phyloP scores from a whole-genome alignment of 805 yeast genomes.

The Saccharomyces paradoxus region DNA sequence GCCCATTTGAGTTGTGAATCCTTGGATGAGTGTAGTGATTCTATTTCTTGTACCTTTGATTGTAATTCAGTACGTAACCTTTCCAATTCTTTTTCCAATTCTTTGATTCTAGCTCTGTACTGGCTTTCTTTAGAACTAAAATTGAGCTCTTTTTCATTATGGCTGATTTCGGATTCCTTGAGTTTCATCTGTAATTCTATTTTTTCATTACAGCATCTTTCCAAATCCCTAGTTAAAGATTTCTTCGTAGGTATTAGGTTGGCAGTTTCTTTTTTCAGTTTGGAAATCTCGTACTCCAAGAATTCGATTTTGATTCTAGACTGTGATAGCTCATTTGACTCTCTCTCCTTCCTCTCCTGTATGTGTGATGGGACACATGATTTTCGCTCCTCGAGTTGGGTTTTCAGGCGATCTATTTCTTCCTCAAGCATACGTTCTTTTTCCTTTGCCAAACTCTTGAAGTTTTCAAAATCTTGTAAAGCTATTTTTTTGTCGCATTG shows the following conservation, averaged over 20 bases:
- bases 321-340: neutral
- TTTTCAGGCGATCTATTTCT: constrained; percentile 22
- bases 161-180: neutral
- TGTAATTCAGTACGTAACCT: neutral
- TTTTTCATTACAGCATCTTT: neutral
- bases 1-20: neutral
- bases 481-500: neutral
- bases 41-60: neutral
- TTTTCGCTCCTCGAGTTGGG: constrained; percentile 45
- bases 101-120: constrained; percentile 1
- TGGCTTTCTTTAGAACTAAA: neutral
- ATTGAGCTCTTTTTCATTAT: neutral
- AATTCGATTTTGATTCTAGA: neutral
- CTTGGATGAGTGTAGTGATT: neutral
- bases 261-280: neutral
- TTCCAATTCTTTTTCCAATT: neutral
- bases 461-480: neutral
- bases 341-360: neutral
- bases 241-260: neutral
- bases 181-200: neutral
- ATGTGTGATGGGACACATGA: constrained; percentile 25
- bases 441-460: neutral
- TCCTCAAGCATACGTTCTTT: neutral
- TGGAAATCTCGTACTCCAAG: neutral
- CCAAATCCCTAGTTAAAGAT: neutral